phyloP scores from a whole-genome alignment of 164 flowering plant species.

The Kalanchoe fedtschenkoi region DNA sequence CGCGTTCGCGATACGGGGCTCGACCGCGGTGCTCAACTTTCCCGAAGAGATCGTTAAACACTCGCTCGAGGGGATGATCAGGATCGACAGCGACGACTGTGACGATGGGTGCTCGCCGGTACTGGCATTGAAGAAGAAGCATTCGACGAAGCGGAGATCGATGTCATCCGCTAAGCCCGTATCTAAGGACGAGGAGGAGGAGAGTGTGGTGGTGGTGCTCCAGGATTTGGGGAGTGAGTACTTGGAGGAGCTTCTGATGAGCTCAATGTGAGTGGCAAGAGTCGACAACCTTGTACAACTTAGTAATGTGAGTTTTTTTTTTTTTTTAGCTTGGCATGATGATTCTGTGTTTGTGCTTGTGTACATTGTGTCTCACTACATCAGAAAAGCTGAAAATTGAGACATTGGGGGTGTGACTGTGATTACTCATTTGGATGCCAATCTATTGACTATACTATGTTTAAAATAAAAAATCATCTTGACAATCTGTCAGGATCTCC shows the following conservation, averaged over 20 bases:
- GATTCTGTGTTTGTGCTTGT: neutral
- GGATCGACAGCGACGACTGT: neutral
- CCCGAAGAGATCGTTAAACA: constrained; percentile 35
- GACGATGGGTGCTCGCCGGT: constrained; percentile 42
- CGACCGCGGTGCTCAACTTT: constrained; percentile 45
- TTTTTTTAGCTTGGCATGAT: neutral
- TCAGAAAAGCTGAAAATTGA: too few relatives aligned
- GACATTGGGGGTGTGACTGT: too few relatives aligned
- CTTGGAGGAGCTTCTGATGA: constrained; percentile 34
- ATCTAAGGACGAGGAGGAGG: neutral
- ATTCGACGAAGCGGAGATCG: constrained; percentile 29
- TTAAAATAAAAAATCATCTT: too few relatives aligned
- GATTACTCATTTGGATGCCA: too few relatives aligned
- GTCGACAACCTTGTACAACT: neutral
- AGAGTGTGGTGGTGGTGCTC: constrained; percentile 25
- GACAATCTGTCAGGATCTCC: too few relatives aligned
- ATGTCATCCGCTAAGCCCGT: neutral
- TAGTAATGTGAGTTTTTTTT: neutral
- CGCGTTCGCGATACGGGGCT: constrained; percentile 44
- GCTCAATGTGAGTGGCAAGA: neutral
- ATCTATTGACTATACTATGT: too few relatives aligned
- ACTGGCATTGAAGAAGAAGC: constrained; percentile 40
- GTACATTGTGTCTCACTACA: neutral
- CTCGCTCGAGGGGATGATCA: constrained; percentile 30
- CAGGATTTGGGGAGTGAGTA: constrained; percentile 53